Percentiles rank a stretch among this genome's conserved stretches.
phyloP scores from a whole-genome alignment of 73 alveolate genomes.

The Paramecium bursaria region DNA sequence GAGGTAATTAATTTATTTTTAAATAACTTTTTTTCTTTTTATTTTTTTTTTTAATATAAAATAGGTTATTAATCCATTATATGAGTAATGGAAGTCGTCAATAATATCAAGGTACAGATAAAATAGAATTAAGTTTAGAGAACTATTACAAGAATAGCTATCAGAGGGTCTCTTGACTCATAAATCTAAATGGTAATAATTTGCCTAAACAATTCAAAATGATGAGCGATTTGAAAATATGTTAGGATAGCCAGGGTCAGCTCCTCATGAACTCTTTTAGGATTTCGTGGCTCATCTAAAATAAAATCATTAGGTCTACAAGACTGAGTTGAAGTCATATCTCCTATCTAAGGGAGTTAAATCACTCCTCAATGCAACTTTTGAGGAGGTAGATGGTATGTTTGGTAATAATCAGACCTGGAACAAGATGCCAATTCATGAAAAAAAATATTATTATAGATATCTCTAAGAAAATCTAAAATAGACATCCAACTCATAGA shows the following conservation, averaged over 20 bases:
- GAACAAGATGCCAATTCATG: conserved; percentile 52
- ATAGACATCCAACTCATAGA: not conserved
- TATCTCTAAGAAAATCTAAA: conserved; percentile 31
- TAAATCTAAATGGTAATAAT: conserved; percentile 51
- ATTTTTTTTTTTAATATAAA: too few species aligned
- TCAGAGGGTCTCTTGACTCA: conserved; percentile 55
- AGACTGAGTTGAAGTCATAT: conserved; percentile 45
- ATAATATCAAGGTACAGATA: conserved; percentile 36
- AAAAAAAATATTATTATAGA: conserved; percentile 42
- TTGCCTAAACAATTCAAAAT: conserved; percentile 41
- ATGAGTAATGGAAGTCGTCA: conserved; percentile 52
- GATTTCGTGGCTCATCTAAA: conserved; percentile 48
- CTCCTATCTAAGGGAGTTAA: conserved; percentile 31
- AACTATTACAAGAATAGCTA: conserved; percentile 31
- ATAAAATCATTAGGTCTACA: conserved; percentile 32
- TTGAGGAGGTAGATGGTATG: conserved; percentile 26
- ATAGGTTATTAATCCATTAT: conserved; percentile 42
- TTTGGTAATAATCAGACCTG: conserved; percentile 37
- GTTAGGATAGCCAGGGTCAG: conserved; percentile 54
- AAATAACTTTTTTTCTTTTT: too few species aligned
- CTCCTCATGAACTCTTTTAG: conserved; percentile 52
- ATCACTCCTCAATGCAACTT: conserved; percentile 8
- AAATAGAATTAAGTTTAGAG: conserved; percentile 54
- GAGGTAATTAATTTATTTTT: not conserved
- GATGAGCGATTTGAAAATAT: conserved; percentile 55